Base-by-base conservation (phyloP, 2,329 filamentous ascomycete genomes). In the Penicillium sp. region DNA sequence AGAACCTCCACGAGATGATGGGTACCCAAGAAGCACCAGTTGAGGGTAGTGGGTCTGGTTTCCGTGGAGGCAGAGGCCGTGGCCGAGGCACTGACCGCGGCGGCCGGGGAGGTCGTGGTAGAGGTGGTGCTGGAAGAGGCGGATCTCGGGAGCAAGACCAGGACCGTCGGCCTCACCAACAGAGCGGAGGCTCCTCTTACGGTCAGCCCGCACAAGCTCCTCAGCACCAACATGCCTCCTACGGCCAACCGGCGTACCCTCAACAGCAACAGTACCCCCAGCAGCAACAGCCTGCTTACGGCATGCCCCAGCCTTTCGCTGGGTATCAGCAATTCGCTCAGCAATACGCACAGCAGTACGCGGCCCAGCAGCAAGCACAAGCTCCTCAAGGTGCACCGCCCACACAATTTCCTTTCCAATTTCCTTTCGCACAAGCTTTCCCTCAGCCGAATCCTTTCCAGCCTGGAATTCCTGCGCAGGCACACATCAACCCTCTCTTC, bases 401-500 rank as follows among this genome's bases (percentile, higher is more conserved):
- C 29, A 52, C 66, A 21, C 73, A 72, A 27, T 75, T 73, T 53
- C 68, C 75, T 46, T 69, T 75, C 56, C 76, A 75, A 48, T 69
- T 73, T 46, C 74, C 75, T n/a, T 72, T 76, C 51, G 70, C 74
- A 49, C 74, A 75, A 54, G 64, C 68, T 19, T 71, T 71, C 57
- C 63, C 66, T 50, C 77, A 75, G 60, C 83, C 80, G 60, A 67
- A 33, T 67, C 75, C 41, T 68, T 77, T 16, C 70, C 74, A 35
- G 70, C 70, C 75, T 39, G 39, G 39, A 21, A 68, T 77, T 14
- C 70, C 74, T 29, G 70, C 70, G 46, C 75, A 79, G 59, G 75
- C 80, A 10, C 83, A 83, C 62, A 79, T 86, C 57, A 86, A 86
- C 61, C 85, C 85, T 3, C 79, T 82, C 1, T 82, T 87, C 67